These are phyloP conservation scores for Piper longum DNA, from an alignment of 164 flowering plant species.

Conservation along the genomic window DNA sequence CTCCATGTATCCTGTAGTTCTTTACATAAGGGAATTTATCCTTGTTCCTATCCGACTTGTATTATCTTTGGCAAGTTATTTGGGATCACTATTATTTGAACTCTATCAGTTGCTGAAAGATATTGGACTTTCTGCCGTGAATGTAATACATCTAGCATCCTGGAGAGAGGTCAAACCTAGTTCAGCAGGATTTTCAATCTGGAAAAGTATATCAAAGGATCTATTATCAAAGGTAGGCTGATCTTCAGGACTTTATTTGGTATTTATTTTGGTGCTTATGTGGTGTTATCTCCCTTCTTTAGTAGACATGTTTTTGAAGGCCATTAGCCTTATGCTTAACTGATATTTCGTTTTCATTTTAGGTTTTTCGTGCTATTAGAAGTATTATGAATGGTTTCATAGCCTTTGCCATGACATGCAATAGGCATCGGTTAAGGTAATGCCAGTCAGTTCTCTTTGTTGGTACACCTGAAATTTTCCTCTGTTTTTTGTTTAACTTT, in stretches of 20 bases:
- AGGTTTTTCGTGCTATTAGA: conserved; percentile 13
- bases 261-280: background rate
- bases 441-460: background rate
- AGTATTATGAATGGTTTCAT: conserved; percentile 11
- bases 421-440: conserved; percentile 16
- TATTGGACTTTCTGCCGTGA: conserved; percentile 1
- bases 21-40: conserved; percentile 13
- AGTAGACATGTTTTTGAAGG: too few species aligned
- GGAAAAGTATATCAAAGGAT: conserved; percentile 13
- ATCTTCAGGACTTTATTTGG: background rate
- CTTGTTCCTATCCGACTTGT: conserved; percentile 14
- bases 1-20: conserved; percentile 10
- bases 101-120: conserved; percentile 9
- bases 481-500: background rate
- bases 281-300: background rate
- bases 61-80: conserved; percentile 10
- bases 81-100: conserved; percentile 7
- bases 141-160: conserved; percentile 1
- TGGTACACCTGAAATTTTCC: background rate
- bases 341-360: background rate
- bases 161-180: conserved; percentile 4
- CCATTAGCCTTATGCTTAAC: background rate
- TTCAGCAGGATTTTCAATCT: conserved; percentile 5
- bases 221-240: conserved; percentile 10
- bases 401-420: conserved; percentile 11